phyloP scores from a whole-genome alignment of 257 asterid species.

The Solanum bulbocastanum region DNA sequence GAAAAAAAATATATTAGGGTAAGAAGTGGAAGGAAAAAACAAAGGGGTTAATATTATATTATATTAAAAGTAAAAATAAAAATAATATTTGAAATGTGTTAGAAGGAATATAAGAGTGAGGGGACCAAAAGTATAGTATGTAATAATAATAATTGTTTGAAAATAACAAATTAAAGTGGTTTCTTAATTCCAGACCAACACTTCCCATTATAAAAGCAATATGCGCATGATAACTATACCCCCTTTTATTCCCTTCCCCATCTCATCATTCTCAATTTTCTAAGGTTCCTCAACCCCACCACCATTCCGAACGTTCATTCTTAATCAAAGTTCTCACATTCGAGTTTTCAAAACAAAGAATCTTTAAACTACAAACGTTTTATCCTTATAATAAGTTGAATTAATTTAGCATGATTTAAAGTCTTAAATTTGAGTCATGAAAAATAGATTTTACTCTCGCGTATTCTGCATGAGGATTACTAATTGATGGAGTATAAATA shows the following conservation, averaged over 20 bases:
- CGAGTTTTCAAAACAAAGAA: rapidly evolving
- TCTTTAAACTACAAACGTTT: neutral
- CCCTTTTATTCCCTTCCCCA: neutral
- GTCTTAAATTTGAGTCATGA: neutral
- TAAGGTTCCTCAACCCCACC: neutral
- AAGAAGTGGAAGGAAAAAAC: neutral
- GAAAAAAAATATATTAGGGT: neutral
- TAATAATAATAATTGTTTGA: neutral
- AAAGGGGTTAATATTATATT: neutral
- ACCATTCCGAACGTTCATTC: neutral
- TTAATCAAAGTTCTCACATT: neutral
- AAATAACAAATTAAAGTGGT: slow-evolving; percentile 18
- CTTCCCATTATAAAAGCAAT: slow-evolving; percentile 1
- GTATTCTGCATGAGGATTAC: too few species aligned
- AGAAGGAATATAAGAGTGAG: neutral
- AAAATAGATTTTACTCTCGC: neutral
- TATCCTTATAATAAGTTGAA: neutral
- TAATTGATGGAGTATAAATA: neutral
- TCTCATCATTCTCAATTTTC: neutral
- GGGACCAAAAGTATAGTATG: neutral
- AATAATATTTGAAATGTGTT: neutral
- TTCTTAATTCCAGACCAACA: slow-evolving; percentile 65
- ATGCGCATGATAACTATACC: slow-evolving; percentile 28
- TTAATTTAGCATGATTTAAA: neutral
- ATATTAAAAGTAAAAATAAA: neutral